Evolutionary conservation across 2,329 filamentous ascomycete species (phyloP), one percentile per base, ranked within the genome.

Genomic region (Cytospora mali): DNA sequence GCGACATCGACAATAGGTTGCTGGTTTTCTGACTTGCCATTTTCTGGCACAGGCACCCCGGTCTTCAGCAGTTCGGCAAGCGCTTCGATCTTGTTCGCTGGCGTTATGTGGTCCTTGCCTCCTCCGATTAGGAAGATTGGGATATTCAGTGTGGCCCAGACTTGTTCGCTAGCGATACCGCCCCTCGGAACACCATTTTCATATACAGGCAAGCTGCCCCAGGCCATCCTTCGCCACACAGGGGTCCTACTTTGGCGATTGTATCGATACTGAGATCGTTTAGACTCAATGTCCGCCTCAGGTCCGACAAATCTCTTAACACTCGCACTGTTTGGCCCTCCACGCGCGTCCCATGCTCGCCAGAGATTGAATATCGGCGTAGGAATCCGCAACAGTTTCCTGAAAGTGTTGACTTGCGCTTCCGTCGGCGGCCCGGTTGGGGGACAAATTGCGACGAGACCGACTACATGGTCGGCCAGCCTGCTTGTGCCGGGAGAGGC

Each of bases 201-300:
- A 62, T 88, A 89, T 0, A 74, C 76, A 0, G 91, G 89, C 27
- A 95, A 79, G 56, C 82, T 81, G 0, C 93, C 92, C 74, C 82
- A 87, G 0, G 88, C 88, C 87, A 96, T 93, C 46, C 92, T 86
- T 67, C 90, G 86, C 84, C 91, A 97, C 0, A 95, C 91, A 0
- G 89, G 82, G 0, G 93, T 95, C 67, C 83, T 86, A 66, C 92
- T 97, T 73, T 97, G 92, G 64, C 84, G 82, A 73, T 98, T 98
- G 76, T 88, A 94, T 3, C 84, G 83, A 62, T 89, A 75, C 73
- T 94, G 91, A 39, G 92, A 79, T 61, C 81, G 80, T 70, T 86
- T 87, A 1, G 88, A 83, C 68, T 91, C 85, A 4, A 80, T 74
- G 49, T 92, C 88, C 1, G 89, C 87, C 39, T 82, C 81, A 1